Evolutionary conservation across 2,329 filamentous ascomycete species (phyloP), one percentile per base, ranked within the genome.

Genomic region (Colletotrichum coccodes): DNA sequence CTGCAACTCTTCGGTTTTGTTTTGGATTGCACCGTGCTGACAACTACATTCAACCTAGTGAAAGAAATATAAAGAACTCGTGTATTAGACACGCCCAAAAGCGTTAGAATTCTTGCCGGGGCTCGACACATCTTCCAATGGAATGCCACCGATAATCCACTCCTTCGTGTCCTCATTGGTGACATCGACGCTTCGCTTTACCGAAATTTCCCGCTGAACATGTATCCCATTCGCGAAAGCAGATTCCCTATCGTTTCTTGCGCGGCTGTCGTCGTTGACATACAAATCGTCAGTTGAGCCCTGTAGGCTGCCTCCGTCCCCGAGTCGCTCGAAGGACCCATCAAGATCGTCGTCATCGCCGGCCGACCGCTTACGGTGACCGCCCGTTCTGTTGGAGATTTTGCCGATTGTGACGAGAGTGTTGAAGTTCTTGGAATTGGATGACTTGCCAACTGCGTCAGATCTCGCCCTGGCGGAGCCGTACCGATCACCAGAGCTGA

Each of bases 401-500:
- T 50, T 50, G 47, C 47, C 47, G 28, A 59, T 46, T 1, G 40
- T 59, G 8, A 59, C 56, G n/a, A 59, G 56, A 6, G 40, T 46
- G 26, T 59, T 59, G 7, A 59, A 36, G 23, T 47, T 46, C 18
- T 59, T 59, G 18, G 38, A 59, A 38, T 42, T 42, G 3, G 38
- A 42, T 16, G 38, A 46, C 38, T 59, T 59, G 18, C 26, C 38
- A 4, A n/a, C 38, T 7, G 18, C 26, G 40, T 36, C 16, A 11
- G 38, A 30, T 18, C 56, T 46, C 56, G 9, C 28, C 47, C 28
- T 50, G 28, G 23, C 47, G 18, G 56, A 59, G 28, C 28, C 42
- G 26, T 59, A 59, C 14, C 38, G 28, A 23, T 59, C 56, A 28
- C 56, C 56, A 11, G 56, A 59, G 32, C 38, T 59, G 12, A 46